Evolutionary conservation across 2,329 filamentous ascomycete species (phyloP), one percentile per base, ranked within the genome.

Genomic region (Xylaria sp.): DNA sequence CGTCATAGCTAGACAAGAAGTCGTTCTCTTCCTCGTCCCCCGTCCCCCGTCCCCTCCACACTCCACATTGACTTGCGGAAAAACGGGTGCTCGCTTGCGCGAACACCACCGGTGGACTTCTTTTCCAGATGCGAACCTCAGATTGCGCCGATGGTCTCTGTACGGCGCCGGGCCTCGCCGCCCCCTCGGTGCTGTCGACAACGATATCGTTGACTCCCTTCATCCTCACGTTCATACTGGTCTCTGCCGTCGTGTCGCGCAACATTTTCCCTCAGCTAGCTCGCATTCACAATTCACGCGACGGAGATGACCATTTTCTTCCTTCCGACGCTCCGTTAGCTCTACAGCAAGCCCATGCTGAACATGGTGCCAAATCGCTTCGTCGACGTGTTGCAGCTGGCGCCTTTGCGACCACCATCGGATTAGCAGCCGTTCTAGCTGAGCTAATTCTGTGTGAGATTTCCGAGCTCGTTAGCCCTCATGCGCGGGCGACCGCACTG

Each of bases 391-490:
- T 86, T 13, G 86, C 89, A 1, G 90, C 89, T 15, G 81, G 86
- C 66, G 89, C 92, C 1, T 97, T 97, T 79, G 90, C 92, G 6
- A 86, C 89, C 0, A 97, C 92, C 10, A 88, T 96, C 42, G 93
- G 89, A 0, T 85, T 97, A 9, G 91, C 93, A 6, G 87, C 91
- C 44, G 92, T 95, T 1, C 83, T 97, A 54, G 93, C 90, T 2
- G 90, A 94, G 80, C 82, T 97, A 72, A 92, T 97, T 54, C 85
- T 97, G 9, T 93, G 92, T 74, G 93, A 97, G 80, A 93, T 97
- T 51, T 89, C 92, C 31, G 92, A 93, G 75, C 85, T 91, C 5
- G 85, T 93, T n/a, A 87, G 90, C 71, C 85, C 89, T 6, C 83
- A 84, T 38, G 92, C 92, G 13, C 85, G 93, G 67, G 87, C 86